Conservation (phyloP, 2,329 filamentous ascomycete species). For the Mycosphaerella sp. region DNA sequence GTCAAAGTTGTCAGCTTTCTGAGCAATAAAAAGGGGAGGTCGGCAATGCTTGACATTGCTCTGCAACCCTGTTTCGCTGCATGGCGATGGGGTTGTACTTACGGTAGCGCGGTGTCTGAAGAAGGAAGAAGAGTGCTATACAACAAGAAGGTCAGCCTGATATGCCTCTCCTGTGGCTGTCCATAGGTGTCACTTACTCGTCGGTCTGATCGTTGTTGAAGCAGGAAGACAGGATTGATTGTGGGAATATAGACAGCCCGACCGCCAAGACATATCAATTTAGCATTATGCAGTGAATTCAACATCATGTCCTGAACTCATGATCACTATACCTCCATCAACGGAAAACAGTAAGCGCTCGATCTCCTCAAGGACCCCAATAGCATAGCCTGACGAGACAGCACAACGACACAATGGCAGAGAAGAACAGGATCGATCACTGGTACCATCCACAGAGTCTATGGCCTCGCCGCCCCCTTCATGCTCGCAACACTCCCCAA, state of each 20-base stretch:
- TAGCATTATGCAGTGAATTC: background rate
- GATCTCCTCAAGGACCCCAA: background rate
- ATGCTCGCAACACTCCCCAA: background rate
- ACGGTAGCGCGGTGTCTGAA: background rate
- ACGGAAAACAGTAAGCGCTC: background rate
- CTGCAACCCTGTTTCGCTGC: background rate
- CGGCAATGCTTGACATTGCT: background rate
- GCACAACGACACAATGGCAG: background rate
- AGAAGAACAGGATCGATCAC: background rate
- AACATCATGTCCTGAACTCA: background rate
- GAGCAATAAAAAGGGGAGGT: background rate
- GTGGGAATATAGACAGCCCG: background rate
- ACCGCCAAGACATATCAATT: background rate
- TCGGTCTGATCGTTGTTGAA: slow-evolving; percentile 2
- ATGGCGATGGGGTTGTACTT: background rate
- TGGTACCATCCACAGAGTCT: background rate
- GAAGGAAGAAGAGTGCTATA: background rate
- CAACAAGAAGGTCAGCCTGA: slow-evolving; percentile 1
- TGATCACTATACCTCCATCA: background rate
- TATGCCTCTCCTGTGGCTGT: background rate
- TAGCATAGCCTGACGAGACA: background rate
- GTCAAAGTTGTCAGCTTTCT: too few relatives aligned
- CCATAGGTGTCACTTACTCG: background rate
- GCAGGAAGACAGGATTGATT: background rate
- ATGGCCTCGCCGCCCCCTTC: background rate